phyloP scores from a whole-genome alignment of 352 stramenopile species.

The Phytophthora sp. region DNA sequence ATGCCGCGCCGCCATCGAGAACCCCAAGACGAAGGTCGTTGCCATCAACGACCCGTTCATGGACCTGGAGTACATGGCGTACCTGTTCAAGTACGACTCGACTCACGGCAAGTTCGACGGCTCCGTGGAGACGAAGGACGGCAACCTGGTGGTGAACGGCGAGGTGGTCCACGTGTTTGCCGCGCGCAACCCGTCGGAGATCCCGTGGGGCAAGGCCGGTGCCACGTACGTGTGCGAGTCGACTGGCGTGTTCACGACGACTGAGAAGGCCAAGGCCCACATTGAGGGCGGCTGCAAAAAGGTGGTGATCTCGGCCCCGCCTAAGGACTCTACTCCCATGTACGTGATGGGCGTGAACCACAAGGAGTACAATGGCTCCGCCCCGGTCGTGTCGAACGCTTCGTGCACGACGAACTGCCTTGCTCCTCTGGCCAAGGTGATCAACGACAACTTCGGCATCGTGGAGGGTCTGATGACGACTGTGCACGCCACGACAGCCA shows the following conservation, averaged over 20 bases:
- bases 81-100: slow-evolving; percentile 93
- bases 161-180: slow-evolving; percentile 93
- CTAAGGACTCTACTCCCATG: slow-evolving; percentile 96
- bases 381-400: too few species aligned
- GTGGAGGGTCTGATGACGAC: slow-evolving; percentile 99
- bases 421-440: too few species aligned
- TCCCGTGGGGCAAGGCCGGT: slow-evolving; percentile 89
- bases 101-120: slow-evolving; percentile 91
- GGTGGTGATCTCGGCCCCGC: slow-evolving; percentile 96
- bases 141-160: slow-evolving; percentile 92
- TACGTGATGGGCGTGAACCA: slow-evolving; percentile 99
- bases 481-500: slow-evolving; percentile 97
- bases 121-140: slow-evolving; percentile 79
- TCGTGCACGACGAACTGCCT: too few species aligned
- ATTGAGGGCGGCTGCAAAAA: slow-evolving; percentile 93
- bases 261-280: slow-evolving; percentile 94
- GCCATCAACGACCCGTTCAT: slow-evolving; percentile 97
- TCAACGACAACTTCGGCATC: too few species aligned
- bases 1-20: slow-evolving; percentile 88
- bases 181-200: slow-evolving; percentile 93
- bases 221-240: slow-evolving; percentile 96
- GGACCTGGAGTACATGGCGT: slow-evolving; percentile 95
- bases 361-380: slow-evolving; percentile 92
- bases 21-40: slow-evolving; percentile 88
- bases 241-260: slow-evolving; percentile 79